These are phyloP conservation scores for Phlebiopsis flavidoalba DNA, from an alignment of 768 basidiomycete genomes.

Conservation along the genomic window DNA sequence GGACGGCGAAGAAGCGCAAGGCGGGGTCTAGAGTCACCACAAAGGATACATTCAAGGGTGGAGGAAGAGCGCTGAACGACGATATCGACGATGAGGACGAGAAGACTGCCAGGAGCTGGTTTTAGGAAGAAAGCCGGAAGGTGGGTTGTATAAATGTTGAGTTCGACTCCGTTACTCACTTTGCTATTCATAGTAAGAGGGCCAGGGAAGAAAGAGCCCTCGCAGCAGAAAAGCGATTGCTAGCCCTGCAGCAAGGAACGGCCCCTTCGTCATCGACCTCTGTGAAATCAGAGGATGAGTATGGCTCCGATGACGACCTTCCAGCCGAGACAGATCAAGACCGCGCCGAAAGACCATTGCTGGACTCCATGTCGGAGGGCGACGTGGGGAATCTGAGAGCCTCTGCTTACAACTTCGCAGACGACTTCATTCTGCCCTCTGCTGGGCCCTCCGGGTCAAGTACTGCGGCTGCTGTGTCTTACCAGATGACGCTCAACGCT, in stretches of 20 bases:
- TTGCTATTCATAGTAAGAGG: constrained; percentile 48
- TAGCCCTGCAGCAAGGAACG: constrained; percentile 31
- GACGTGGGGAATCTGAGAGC: constrained; percentile 35
- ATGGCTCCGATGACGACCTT: constrained; percentile 6
- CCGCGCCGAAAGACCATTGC: constrained; percentile 43
- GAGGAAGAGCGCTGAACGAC: constrained; percentile 48
- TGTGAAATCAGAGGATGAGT: not conserved
- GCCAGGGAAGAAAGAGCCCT: constrained; percentile 75
- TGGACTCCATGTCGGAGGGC: constrained; percentile 39
- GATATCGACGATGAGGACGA: constrained; percentile 29
- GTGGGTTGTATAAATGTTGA: constrained; percentile 30
- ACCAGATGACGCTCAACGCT: not conserved
- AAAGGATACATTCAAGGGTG: constrained; percentile 53
- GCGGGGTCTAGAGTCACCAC: constrained; percentile 64
- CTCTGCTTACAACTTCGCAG: constrained; percentile 40
- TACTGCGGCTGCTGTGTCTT: not conserved
- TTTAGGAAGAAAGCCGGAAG: constrained; percentile 71
- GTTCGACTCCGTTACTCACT: not conserved
- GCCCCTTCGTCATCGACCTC: not conserved
- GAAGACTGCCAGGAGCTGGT: constrained; percentile 46
- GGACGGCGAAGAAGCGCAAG: constrained; percentile 63
- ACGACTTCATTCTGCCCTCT: constrained; percentile 44
- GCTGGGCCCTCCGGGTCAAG: not conserved
- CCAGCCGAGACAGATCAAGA: constrained; percentile 36
- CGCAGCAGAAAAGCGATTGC: constrained; percentile 63